Conservation (phyloP, 1,139 yeast genomes). For the Geotrichum cucujoidarum region DNA sequence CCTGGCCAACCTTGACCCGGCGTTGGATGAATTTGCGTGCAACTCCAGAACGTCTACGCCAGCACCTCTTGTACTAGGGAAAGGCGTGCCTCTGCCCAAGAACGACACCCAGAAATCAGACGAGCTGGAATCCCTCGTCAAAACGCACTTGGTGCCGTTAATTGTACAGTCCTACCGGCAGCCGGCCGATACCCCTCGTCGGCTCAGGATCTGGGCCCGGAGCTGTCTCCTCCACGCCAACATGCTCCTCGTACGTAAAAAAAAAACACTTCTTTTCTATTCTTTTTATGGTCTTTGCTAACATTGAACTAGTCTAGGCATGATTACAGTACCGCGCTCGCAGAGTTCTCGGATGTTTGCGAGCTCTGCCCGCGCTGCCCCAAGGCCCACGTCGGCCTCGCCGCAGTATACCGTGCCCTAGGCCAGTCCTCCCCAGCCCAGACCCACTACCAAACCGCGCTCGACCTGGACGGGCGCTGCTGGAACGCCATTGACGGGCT, state of each 20-base stretch:
- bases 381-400: constrained; percentile 28
- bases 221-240: neutral
- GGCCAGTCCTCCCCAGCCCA: constrained; percentile 23
- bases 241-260: neutral
- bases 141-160: neutral
- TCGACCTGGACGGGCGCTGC: constrained; percentile 24
- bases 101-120: too few species aligned
- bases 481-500: constrained; percentile 32
- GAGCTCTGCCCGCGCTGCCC: constrained; percentile 21
- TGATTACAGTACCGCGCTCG: neutral
- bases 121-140: neutral
- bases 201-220: neutral
- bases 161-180: too few species aligned
- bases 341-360: neutral
- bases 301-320: neutral
- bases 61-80: too few species aligned
- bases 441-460: constrained; percentile 24
- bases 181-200: neutral
- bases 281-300: too few species aligned
- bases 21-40: too few species aligned
- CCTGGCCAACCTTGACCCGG: too few species aligned
- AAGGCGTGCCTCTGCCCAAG: too few species aligned
- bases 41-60: too few species aligned
- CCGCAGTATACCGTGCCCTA: constrained; percentile 23
- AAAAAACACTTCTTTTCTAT: neutral